These are phyloP conservation scores for Podospora pseudocomata DNA, from an alignment of 495 filamentous ascomycete genomes.

Conservation along the genomic window DNA sequence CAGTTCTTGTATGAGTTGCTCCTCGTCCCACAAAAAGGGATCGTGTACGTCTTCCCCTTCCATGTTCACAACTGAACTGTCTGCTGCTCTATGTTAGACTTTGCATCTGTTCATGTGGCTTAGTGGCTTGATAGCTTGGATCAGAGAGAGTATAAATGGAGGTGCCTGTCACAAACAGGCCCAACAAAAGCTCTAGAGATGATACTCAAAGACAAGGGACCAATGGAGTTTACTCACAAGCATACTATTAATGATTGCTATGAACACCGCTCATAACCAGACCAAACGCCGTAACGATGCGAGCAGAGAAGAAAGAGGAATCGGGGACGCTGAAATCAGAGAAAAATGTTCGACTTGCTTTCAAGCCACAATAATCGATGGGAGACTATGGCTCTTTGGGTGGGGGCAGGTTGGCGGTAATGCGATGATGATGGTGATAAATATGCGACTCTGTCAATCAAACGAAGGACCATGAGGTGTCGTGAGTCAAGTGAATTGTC, in stretches of 20 bases:
- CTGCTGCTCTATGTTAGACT: not conserved
- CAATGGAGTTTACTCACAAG: not conserved
- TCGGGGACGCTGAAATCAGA: not conserved
- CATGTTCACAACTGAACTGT: constrained; percentile 16
- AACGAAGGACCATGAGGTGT: not conserved
- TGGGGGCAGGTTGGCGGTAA: not conserved
- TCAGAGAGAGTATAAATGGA: not conserved
- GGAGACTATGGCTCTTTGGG: not conserved
- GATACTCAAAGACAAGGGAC: not conserved
- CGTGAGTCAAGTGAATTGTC: not conserved
- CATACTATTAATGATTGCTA: not conserved
- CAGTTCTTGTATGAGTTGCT: constrained; percentile 61
- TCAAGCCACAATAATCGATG: not conserved
- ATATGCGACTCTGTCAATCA: not conserved
- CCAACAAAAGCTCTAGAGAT: not conserved
- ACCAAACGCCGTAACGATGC: not conserved
- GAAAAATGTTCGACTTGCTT: not conserved
- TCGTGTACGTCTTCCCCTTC: constrained; percentile 40
- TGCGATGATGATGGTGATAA: not conserved
- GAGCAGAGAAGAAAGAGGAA: not conserved
- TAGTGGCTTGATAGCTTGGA: not conserved
- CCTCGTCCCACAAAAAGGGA: constrained; percentile 64
- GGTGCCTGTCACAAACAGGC: not conserved
- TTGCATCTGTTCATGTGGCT: not conserved
- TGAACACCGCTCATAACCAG: not conserved